Percentiles rank a stretch among this genome's conserved stretches.
These are phyloP conservation scores for Hypoxylon sp. DNA, from an alignment of 2,329 filamentous ascomycete species.

Conservation along the genomic window DNA sequence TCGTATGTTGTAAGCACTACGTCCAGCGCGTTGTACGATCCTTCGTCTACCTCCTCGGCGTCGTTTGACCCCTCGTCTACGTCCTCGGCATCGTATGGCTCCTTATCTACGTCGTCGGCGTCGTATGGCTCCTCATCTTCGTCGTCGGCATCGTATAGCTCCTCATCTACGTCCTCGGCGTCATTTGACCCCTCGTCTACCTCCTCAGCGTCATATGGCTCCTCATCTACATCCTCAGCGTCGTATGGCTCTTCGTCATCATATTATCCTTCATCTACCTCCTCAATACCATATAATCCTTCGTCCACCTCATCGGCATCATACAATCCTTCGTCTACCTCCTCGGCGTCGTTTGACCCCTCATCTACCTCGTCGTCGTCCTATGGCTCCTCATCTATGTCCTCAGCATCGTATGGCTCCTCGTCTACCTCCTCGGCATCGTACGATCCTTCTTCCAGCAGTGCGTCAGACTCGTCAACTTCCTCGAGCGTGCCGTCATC, in stretches of 20 bases:
- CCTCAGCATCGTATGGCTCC: not conserved
- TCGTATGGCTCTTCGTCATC: not conserved
- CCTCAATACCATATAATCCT: not conserved
- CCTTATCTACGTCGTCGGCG: constrained; percentile 3
- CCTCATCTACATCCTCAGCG: no score
- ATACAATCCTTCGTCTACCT: not conserved
- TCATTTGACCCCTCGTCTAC: not conserved
- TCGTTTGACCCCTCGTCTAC: no score
- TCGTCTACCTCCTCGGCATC: constrained; percentile 5
- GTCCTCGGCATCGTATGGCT: not conserved
- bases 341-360: not conserved
- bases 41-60: not conserved
- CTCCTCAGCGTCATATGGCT: not conserved
- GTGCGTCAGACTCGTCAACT: constrained; percentile 1
- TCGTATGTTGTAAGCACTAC: constrained; percentile 5
- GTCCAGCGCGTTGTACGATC: not conserved
- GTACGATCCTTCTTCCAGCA: constrained; percentile 1
- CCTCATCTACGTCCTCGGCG: no score
- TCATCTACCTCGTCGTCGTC: not conserved
- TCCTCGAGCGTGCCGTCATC: constrained; percentile 5
- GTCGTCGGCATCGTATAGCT: not conserved
- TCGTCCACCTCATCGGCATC: constrained; percentile 4
- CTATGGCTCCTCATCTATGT: not conserved
- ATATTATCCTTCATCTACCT: no score
- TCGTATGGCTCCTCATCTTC: not conserved